phyloP scores from a whole-genome alignment of 495 filamentous ascomycete species.

The Aspergillus baeticus region DNA sequence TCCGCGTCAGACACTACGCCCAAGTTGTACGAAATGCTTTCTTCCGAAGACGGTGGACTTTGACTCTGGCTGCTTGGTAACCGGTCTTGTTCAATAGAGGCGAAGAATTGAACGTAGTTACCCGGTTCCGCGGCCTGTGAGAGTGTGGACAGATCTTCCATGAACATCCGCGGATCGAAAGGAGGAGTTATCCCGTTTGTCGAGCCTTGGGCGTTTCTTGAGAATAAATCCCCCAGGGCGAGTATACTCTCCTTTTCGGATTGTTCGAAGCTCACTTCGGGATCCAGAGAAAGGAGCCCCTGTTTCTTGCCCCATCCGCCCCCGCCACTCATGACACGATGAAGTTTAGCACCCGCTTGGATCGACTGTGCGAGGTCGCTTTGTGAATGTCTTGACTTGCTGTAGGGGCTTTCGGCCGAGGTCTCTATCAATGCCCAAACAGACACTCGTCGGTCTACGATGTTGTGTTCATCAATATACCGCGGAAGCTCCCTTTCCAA shows the following conservation, averaged over 20 bases:
- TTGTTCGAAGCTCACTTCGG: conserved; percentile 50
- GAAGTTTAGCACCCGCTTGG: conserved; percentile 50
- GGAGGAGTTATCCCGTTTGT: conserved; percentile 17
- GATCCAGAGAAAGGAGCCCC: conserved; percentile 80
- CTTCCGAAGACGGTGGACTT: neutral
- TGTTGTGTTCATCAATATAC: conserved; percentile 51
- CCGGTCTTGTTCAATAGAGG: conserved; percentile 27
- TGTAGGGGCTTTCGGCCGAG: conserved; percentile 18
- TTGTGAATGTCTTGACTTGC: conserved; percentile 18
- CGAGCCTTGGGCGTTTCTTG: conserved; percentile 9
- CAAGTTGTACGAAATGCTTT: conserved; percentile 28
- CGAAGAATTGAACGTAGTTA: conserved; percentile 51
- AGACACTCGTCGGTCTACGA: conserved; percentile 49
- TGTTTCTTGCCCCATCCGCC: conserved; percentile 89
- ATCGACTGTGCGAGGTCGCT: conserved; percentile 26
- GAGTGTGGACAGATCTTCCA: conserved; percentile 38
- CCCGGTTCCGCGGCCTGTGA: conserved; percentile 47
- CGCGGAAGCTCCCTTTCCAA: conserved; percentile 64
- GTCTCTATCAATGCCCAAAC: conserved; percentile 74
- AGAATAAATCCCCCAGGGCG: conserved; percentile 24
- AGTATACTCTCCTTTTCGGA: conserved; percentile 11
- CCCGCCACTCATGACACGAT: conserved; percentile 78
- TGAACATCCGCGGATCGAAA: conserved; percentile 23
- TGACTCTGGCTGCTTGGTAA: neutral
- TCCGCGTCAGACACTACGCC: conserved; percentile 33